phyloP scores from a whole-genome alignment of 192 early-diverging fungal species.

The Coemansia sp. region DNA sequence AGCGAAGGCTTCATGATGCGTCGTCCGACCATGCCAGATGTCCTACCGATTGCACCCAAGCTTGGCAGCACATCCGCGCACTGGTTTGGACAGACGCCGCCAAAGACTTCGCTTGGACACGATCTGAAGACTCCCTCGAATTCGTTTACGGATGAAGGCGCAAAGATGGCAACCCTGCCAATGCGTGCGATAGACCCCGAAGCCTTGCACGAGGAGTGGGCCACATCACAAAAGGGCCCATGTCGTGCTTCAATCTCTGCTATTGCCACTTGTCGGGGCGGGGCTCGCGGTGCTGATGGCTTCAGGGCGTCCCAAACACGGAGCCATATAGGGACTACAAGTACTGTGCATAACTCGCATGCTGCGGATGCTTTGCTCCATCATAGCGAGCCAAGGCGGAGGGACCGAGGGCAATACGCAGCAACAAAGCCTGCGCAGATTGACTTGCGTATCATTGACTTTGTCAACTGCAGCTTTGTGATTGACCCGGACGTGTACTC shows the following conservation, averaged over 20 bases:
- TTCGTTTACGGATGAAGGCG: conserved; percentile 15
- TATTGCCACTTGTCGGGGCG: neutral
- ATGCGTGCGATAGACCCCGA: conserved; percentile 5
- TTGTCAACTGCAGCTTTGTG: conserved; percentile 85
- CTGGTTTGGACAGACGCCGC: conserved; percentile 14
- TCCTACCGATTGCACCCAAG: conserved; percentile 4
- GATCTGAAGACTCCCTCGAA: conserved; percentile 11
- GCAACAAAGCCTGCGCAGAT: conserved; percentile 46
- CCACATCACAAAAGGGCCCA: neutral
- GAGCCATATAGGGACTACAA: no score
- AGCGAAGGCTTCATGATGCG: conserved; percentile 8
- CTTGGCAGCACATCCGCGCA: neutral
- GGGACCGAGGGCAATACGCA: neutral
- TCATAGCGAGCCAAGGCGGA: neutral
- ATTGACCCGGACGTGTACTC: conserved; percentile 55
- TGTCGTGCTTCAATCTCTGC: neutral
- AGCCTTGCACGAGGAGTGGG: conserved; percentile 1
- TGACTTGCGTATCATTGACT: conserved; percentile 95
- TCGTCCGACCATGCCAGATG: conserved; percentile 18
- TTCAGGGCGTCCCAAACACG: neutral
- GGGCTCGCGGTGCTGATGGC: neutral
- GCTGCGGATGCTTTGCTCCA: neutral
- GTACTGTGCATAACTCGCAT: no score
- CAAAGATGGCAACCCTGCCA: conserved; percentile 7
- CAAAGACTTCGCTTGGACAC: conserved; percentile 17